Conservation (phyloP, 192 early-diverging fungal genomes). For the Coemansia sp. region DNA sequence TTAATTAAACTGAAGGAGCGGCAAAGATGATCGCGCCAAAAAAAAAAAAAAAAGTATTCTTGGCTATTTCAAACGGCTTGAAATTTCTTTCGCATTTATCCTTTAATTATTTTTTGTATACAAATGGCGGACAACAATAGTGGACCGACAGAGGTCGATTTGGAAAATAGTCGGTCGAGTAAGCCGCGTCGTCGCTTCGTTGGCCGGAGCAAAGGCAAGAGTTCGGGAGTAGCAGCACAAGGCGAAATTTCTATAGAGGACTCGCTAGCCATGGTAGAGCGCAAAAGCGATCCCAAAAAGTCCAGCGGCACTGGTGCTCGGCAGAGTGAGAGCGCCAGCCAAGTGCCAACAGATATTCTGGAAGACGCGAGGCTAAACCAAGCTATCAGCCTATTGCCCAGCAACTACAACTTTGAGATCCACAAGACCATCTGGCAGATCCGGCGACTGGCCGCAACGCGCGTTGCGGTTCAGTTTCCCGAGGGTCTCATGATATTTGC, state of each 20-base stretch:
- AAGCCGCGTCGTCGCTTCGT: constrained; percentile 53
- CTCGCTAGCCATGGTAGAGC: constrained; percentile 40
- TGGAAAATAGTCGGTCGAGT: constrained; percentile 19
- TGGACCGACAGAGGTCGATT: background rate
- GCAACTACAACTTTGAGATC: constrained; percentile 99
- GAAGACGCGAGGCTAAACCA: constrained; percentile 80
- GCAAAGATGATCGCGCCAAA: background rate
- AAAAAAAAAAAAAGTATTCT: background rate
- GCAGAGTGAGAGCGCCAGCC: constrained; percentile 57
- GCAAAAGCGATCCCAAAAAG: background rate
- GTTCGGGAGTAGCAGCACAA: background rate
- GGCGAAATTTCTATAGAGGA: constrained; percentile 50
- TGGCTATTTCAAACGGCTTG: background rate
- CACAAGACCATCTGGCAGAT: constrained; percentile 96
- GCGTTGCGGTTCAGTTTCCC: constrained; percentile 96
- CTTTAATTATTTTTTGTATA: background rate
- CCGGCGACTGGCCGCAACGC: constrained; percentile 68
- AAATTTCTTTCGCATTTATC: background rate
- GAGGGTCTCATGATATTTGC: constrained; percentile 97
- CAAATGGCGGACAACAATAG: constrained; percentile 1
- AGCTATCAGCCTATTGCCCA: constrained; percentile 82
- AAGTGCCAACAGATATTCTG: constrained; percentile 85
- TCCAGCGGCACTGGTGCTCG: constrained; percentile 1
- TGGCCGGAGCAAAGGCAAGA: constrained; percentile 31
- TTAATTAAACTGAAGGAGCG: background rate